These are phyloP conservation scores for Fallopia convolvulus DNA, from an alignment of 148 eudicot species.

Conservation along the genomic window DNA sequence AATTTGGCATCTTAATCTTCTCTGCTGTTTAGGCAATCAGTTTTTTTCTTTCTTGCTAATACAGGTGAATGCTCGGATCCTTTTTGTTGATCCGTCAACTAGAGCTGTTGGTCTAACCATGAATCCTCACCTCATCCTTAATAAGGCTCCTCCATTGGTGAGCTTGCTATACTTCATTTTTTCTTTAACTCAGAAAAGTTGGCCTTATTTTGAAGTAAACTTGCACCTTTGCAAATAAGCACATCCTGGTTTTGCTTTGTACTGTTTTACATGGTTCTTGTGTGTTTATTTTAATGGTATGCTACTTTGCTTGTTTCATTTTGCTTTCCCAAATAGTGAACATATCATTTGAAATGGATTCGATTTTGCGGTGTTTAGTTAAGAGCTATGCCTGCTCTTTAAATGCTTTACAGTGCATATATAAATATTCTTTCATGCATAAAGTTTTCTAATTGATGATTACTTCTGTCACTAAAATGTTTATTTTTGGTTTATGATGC, in stretches of 20 bases:
- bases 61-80: constrained; percentile 86
- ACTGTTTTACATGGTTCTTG: background rate
- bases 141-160: constrained; percentile 83
- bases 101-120: constrained; percentile 92
- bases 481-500: constrained; percentile 14
- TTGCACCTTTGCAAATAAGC: background rate
- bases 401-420: background rate
- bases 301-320: background rate
- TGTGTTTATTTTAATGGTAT: background rate
- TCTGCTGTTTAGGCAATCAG: background rate
- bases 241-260: background rate
- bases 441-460: background rate
- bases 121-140: constrained; percentile 74
- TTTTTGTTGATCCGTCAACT: constrained; percentile 86
- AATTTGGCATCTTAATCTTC: background rate
- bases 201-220: background rate
- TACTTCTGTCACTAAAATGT: background rate
- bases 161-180: constrained; percentile 25
- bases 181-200: background rate
- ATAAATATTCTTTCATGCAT: background rate
- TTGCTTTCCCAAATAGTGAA: background rate
- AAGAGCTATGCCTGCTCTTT: background rate
- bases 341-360: background rate
- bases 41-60: background rate
- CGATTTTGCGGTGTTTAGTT: background rate